Conservation (phyloP, 805 yeast genomes). For the Saturnispora gosingensis region DNA sequence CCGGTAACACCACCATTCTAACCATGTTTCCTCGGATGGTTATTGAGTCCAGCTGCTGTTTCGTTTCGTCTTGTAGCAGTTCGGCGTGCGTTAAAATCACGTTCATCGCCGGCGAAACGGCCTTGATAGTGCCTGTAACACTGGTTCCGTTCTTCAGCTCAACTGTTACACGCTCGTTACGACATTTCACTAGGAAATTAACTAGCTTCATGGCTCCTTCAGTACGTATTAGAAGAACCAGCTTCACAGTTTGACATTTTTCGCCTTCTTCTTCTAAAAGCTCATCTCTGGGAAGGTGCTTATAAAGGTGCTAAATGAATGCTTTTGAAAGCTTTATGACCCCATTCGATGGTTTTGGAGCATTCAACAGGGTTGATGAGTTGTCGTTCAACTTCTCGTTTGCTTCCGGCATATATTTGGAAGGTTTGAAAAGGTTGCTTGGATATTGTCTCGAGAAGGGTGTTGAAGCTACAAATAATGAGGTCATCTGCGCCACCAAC, state of each 20-base stretch:
- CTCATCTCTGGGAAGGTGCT: not conserved
- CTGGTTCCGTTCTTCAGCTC: conserved; percentile 88
- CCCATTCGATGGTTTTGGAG: too few relatives aligned
- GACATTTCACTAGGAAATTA: conserved; percentile 73
- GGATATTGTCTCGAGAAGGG: too few relatives aligned
- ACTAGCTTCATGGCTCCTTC: conserved; percentile 47
- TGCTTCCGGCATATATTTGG: too few relatives aligned
- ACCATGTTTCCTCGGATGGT: conserved; percentile 86
- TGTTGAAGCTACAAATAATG: too few relatives aligned
- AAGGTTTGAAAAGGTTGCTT: too few relatives aligned
- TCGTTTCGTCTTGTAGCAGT: conserved; percentile 46
- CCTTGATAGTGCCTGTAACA: conserved; percentile 72
- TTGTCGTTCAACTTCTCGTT: too few relatives aligned
- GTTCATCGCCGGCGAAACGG: conserved; percentile 89
- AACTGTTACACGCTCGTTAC: conserved; percentile 79
- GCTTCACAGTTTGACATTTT: not conserved
- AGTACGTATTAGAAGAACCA: not conserved
- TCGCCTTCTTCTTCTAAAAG: not conserved
- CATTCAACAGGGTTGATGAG: too few relatives aligned
- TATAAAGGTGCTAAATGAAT: not conserved
- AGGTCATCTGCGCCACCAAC: too few relatives aligned
- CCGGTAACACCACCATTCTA: conserved; percentile 77
- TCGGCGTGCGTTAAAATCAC: conserved; percentile 71
- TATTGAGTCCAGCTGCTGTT: conserved; percentile 50
- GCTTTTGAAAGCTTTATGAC: not conserved